Percentiles rank a stretch among this genome's conserved stretches.
Conservation (phyloP, 2,329 filamentous ascomycete genomes). For the Knufia petricola region DNA sequence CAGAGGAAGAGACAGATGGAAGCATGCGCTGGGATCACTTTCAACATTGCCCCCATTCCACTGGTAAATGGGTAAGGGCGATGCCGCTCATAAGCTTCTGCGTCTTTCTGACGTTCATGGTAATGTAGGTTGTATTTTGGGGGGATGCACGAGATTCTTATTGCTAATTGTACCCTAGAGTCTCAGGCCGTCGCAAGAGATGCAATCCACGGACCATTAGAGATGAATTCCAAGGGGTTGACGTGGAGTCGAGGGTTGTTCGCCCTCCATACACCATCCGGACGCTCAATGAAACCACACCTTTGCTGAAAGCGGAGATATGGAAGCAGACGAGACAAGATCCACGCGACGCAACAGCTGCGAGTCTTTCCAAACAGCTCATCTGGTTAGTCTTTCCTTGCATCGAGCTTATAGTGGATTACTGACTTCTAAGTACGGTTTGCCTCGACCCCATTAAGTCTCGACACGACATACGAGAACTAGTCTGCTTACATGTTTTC, state of each 20-base stretch:
- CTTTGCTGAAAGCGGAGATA: neutral
- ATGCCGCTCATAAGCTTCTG: neutral
- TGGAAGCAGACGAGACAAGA: constrained; percentile 1
- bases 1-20: neutral
- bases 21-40: neutral
- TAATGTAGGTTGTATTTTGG: neutral
- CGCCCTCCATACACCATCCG: neutral
- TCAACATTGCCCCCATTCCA: neutral
- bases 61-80: constrained; percentile 1
- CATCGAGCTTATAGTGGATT: too few relatives aligned
- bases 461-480: too few relatives aligned
- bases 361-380: neutral
- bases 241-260: neutral
- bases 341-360: neutral
- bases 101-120: constrained; percentile 1
- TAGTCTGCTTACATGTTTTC: too few relatives aligned
- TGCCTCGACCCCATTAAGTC: too few relatives aligned
- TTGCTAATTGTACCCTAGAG: neutral
- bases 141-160: neutral
- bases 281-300: neutral
- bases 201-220: neutral
- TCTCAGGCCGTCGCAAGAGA: neutral
- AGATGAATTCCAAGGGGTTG: neutral
- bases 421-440: too few relatives aligned
- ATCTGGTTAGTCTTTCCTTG: neutral